Evolutionary conservation across 2,329 filamentous ascomycete species (phyloP).

Genomic region (Penicillium frequentans): DNA sequence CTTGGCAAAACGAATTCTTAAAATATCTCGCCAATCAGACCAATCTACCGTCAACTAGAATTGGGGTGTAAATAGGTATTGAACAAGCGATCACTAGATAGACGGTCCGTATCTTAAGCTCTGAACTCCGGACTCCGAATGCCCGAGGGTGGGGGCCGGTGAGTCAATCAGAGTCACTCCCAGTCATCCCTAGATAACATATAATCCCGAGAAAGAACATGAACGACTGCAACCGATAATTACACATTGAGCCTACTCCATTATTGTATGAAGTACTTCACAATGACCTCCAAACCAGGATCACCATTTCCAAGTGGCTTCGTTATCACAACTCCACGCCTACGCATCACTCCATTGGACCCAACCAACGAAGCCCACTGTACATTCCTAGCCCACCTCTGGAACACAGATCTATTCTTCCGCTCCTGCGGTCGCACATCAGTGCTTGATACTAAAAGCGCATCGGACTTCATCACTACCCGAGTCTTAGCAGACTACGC

Average conservation of each 20-base stretch:
- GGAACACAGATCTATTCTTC: slow-evolving; percentile 22
- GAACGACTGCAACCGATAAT: not conserved
- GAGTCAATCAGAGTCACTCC: not conserved
- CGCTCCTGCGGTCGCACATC: slow-evolving; percentile 9
- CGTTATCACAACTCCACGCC: slow-evolving; percentile 13
- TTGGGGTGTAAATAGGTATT: no score
- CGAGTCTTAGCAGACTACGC: slow-evolving; percentile 6
- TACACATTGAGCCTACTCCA: not conserved
- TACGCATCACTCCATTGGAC: slow-evolving; percentile 17
- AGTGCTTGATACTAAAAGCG: slow-evolving; percentile 8
- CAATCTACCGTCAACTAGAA: no score
- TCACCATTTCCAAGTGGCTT: slow-evolving; percentile 13
- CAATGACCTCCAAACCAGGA: not conserved
- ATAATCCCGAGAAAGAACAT: not conserved
- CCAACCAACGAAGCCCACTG: slow-evolving; percentile 12
- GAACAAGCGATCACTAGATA: no score
- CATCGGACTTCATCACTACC: slow-evolving; percentile 8
- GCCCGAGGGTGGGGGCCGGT: not conserved
- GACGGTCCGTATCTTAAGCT: not conserved
- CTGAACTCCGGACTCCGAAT: not conserved
- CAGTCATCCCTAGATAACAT: not conserved
- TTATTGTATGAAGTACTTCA: not conserved
- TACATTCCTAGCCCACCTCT: slow-evolving; percentile 16
- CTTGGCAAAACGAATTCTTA: no score
- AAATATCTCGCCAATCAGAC: no score